phyloP scores from a whole-genome alignment of 805 yeast genomes.

The Danielozyma ontarioensis region DNA sequence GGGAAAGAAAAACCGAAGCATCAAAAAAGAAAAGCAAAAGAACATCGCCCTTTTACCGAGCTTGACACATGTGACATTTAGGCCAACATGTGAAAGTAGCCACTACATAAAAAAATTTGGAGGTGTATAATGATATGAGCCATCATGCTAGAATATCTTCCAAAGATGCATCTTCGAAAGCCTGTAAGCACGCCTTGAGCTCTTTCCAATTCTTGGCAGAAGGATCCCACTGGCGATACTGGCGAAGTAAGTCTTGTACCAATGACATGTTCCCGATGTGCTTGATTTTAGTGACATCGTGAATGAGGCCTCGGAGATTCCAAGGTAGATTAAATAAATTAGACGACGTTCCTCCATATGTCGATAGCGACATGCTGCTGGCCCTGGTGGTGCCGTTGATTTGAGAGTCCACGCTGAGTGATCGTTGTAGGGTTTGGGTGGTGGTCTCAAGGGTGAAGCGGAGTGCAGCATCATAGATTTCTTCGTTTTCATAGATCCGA shows the following conservation, averaged over 20 bases:
- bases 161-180: conserved; percentile 24
- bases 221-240: conserved; percentile 27
- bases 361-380: neutral
- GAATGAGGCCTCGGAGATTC: conserved; percentile 32
- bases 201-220: conserved; percentile 26
- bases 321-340: conserved; percentile 31
- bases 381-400: conserved; percentile 1
- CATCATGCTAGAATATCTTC: conserved; percentile 22
- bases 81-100: too few relatives aligned
- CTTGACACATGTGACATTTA: too few relatives aligned
- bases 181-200: conserved; percentile 27
- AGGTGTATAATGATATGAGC: too few relatives aligned
- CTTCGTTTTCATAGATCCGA: conserved; percentile 15
- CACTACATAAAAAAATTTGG: too few relatives aligned
- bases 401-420: conserved; percentile 3
- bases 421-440: conserved; percentile 14
- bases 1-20: too few relatives aligned
- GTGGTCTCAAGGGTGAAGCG: conserved; percentile 35
- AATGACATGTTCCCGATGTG: conserved; percentile 22
- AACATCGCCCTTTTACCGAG: too few relatives aligned
- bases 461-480: conserved; percentile 25
- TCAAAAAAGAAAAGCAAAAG: too few relatives aligned
- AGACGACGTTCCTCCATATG: neutral
- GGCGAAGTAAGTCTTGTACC: conserved; percentile 17
- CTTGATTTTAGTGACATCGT: conserved; percentile 27